Base-by-base conservation (phyloP, 2,329 filamentous ascomycete genomes). In the Ophiocordyceps australis region DNA sequence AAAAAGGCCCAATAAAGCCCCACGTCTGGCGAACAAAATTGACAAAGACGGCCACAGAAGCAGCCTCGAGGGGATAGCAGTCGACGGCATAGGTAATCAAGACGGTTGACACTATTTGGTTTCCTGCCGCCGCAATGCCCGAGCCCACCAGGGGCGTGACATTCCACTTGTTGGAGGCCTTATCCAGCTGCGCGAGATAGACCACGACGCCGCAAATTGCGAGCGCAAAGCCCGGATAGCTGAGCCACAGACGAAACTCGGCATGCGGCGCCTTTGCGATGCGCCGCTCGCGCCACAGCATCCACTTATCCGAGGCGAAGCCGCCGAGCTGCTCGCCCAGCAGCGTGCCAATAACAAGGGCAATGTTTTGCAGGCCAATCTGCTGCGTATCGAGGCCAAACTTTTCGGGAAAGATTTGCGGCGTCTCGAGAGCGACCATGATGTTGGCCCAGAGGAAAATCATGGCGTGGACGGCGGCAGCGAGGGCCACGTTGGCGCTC, bases 1-100 rank as follows among this genome's bases (percentile, higher is more conserved):
- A 39, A 18, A 39, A 40, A 4, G 37, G 37, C 6, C 56, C 52
- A 27, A 63, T 54, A 36, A 65, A 65, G 1, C 59, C 59, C 55
- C 56, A 65, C 1, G 55, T 57, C 22, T 64, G 59, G 7, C 66
- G 50, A 3, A 68, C 54, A 28, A 71, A 51, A 4, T 57, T 69
- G 33, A 72, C 55, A 32, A 70, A 71, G 0, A 68, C 64, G 3
- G 65, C 67, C 12, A 72, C 54, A 27, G 57, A 57, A 1, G 57
- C 58, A 1, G 63, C 52, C 21, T 65, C 54, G 16, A 62, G 49
- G 3, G 48, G 53, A 32, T 67, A 58, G 36, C 62, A 65, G 34
- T 73, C 68, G 1, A 74, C 59, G 0, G 65, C 59, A 38, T 70
- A 73, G 0, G 68, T 71, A 14, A 69, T 60, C 22, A 68, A 38